Percentiles rank a stretch among this genome's conserved stretches.
phyloP scores from a whole-genome alignment of 2,329 filamentous ascomycete genomes.

The Cercospora brassicicola region DNA sequence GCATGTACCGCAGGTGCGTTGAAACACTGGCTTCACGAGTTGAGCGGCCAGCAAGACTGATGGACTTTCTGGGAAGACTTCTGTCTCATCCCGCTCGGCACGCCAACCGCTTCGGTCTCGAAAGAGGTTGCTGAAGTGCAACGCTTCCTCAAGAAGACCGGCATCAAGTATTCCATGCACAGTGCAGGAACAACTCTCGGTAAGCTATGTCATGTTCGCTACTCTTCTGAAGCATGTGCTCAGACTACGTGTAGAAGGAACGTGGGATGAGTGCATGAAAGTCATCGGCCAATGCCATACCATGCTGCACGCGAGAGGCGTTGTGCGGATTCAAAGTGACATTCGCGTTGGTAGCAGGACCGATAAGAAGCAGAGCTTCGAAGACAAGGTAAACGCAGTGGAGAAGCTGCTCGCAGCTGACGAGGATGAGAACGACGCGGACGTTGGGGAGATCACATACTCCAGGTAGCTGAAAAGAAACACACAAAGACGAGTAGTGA shows the following conservation, averaged over 20 bases:
- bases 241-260: conserved; percentile 64
- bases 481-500: background rate
- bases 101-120: conserved; percentile 52
- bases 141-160: conserved; percentile 75
- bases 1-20: conserved; percentile 64
- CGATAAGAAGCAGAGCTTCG: conserved; percentile 79
- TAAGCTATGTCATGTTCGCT: conserved; percentile 45
- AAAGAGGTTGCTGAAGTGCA: conserved; percentile 84
- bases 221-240: conserved; percentile 3
- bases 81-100: conserved; percentile 77
- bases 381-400: conserved; percentile 72
- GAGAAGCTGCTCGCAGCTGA: conserved; percentile 52
- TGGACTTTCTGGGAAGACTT: conserved; percentile 60
- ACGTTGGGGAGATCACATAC: conserved; percentile 5
- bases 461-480: background rate
- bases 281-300: conserved; percentile 81
- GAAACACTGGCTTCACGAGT: background rate
- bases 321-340: conserved; percentile 80
- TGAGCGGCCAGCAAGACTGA: background rate
- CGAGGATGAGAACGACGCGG: conserved; percentile 19
- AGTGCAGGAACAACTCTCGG: conserved; percentile 90
- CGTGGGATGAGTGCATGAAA: conserved; percentile 83
- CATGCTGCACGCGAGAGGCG: conserved; percentile 72
- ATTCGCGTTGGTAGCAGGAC: conserved; percentile 83
- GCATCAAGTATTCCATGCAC: conserved; percentile 84